A percentile compares a stretch with the other conserved stretches of the same genome.
phyloP scores from a whole-genome alignment of 2,329 filamentous ascomycete genomes.

The Talaromyces sp. region DNA sequence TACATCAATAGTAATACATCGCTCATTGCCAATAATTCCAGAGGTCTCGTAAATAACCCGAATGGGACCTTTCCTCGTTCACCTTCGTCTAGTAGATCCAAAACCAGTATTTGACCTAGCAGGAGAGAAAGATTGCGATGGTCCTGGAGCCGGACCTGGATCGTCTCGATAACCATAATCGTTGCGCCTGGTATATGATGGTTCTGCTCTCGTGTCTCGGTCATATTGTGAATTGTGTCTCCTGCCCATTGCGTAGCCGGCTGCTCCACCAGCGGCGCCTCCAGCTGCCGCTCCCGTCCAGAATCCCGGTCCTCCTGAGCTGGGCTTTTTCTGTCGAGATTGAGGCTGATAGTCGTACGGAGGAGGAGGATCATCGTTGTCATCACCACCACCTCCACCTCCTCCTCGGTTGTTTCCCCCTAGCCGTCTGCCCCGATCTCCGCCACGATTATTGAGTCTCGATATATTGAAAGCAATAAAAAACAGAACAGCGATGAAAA shows the following conservation, averaged over 20 bases:
- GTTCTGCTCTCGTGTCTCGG: background rate
- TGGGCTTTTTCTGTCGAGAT: slow-evolving; percentile 20
- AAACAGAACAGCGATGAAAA: slow-evolving; percentile 23
- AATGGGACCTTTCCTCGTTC: background rate
- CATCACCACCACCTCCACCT: slow-evolving; percentile 32
- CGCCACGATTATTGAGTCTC: slow-evolving; percentile 21
- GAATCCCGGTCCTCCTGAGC: slow-evolving; percentile 46
- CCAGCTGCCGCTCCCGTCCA: slow-evolving; percentile 46
- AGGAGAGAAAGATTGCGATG: slow-evolving; percentile 33
- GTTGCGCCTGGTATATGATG: slow-evolving; percentile 10
- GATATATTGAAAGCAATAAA: slow-evolving; percentile 24
- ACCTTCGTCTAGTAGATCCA: slow-evolving; percentile 44
- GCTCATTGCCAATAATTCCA: background rate
- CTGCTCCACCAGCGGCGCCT: slow-evolving; percentile 39
- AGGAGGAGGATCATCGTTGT: slow-evolving; percentile 37
- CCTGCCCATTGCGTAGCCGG: slow-evolving; percentile 16
- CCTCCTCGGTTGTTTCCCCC: slow-evolving; percentile 35
- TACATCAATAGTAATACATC: slow-evolving; percentile 2
- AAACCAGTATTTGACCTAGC: slow-evolving; percentile 42
- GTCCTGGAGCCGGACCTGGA: slow-evolving; percentile 30
- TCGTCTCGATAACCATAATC: slow-evolving; percentile 33
- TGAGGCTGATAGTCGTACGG: slow-evolving; percentile 36
- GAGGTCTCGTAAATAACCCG: background rate
- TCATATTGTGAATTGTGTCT: background rate
- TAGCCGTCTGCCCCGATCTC: slow-evolving; percentile 22